phyloP scores from a whole-genome alignment of 2,329 filamentous ascomycete genomes.

The Colletotrichum tamarilloi region DNA sequence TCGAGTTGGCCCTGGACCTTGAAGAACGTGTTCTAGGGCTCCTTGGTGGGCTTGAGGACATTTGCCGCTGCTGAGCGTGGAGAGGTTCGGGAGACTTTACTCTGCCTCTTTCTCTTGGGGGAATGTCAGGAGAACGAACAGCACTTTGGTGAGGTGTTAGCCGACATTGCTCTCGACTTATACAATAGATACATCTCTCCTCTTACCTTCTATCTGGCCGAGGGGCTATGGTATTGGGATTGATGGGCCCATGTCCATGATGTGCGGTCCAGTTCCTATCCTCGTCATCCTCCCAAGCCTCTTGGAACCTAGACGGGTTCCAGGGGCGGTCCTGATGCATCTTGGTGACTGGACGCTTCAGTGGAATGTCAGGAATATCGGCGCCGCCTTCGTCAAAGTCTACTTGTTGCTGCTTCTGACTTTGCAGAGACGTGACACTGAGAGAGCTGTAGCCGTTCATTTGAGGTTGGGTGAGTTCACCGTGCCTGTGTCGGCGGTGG shows the following conservation, averaged over 20 bases:
- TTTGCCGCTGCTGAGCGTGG: slow-evolving; percentile 35
- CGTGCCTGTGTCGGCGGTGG: slow-evolving; percentile 24
- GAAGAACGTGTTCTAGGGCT: slow-evolving; percentile 43
- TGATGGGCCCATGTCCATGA: slow-evolving; percentile 15
- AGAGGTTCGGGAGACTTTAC: slow-evolving; percentile 34
- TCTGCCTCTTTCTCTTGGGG: slow-evolving; percentile 15
- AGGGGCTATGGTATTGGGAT: slow-evolving; percentile 2
- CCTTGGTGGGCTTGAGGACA: slow-evolving; percentile 41
- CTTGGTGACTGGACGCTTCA: slow-evolving; percentile 26
- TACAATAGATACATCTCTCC: background rate
- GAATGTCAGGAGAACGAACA: slow-evolving; percentile 1
- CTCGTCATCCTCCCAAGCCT: slow-evolving; percentile 33
- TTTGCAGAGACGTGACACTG: slow-evolving; percentile 9
- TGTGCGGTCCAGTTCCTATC: slow-evolving; percentile 25
- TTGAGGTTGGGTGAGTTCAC: slow-evolving; percentile 14
- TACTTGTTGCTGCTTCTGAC: background rate
- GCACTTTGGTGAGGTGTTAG: background rate
- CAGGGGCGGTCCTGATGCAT: background rate
- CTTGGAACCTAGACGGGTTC: slow-evolving; percentile 21
- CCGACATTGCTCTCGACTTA: background rate
- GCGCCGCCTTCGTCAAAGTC: slow-evolving; percentile 32
- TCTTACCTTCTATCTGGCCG: slow-evolving; percentile 19
- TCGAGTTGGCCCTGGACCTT: slow-evolving; percentile 42
- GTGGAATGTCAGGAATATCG: slow-evolving; percentile 40
- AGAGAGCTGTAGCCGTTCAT: slow-evolving; percentile 7